phyloP scores from a whole-genome alignment of 2,329 filamentous ascomycete genomes.

The Acrodontium crateriforme region DNA sequence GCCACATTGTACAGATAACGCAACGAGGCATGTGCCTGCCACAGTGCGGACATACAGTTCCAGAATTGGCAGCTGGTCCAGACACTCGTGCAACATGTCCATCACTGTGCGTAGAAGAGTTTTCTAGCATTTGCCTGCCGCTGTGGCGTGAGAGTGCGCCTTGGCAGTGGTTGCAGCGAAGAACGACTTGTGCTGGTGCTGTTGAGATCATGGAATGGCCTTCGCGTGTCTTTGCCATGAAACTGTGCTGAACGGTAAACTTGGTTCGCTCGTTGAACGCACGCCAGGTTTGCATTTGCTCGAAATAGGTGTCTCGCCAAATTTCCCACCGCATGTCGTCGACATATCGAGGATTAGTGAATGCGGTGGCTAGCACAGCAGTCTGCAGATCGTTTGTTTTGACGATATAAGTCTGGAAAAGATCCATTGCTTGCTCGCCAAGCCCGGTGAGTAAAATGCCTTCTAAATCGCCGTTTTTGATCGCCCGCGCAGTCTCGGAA shows the following conservation, averaged over 20 bases:
- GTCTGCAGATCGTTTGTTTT: slow-evolving; percentile 70
- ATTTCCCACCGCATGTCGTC: slow-evolving; percentile 61
- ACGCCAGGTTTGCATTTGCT: slow-evolving; percentile 56
- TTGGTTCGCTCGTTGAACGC: slow-evolving; percentile 61
- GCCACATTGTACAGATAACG: slow-evolving; percentile 47
- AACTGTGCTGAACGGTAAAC: slow-evolving; percentile 65
- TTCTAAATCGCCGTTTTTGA: slow-evolving; percentile 57
- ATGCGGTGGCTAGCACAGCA: slow-evolving; percentile 58
- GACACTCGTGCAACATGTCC: slow-evolving; percentile 2
- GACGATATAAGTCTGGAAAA: slow-evolving; percentile 61
- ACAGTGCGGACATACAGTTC: slow-evolving; percentile 47
- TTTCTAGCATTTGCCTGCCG: slow-evolving; percentile 8
- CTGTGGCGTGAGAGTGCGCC: slow-evolving; percentile 38
- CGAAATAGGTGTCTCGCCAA: slow-evolving; percentile 64
- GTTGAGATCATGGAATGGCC: slow-evolving; percentile 51
- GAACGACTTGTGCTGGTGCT: slow-evolving; percentile 54
- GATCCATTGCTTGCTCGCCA: slow-evolving; percentile 55
- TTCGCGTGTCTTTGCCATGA: slow-evolving; percentile 48
- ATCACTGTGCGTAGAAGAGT: slow-evolving; percentile 7
- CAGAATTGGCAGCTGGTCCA: slow-evolving; percentile 17
- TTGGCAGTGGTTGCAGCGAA: slow-evolving; percentile 65
- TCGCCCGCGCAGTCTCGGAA: slow-evolving; percentile 44
- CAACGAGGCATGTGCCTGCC: slow-evolving; percentile 50
- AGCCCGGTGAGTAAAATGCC: slow-evolving; percentile 68
- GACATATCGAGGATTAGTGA: slow-evolving; percentile 62